Evolutionary conservation across 2,329 filamentous ascomycete species (phyloP), one percentile per base, ranked within the genome.

Genomic region (Cercospora nicotianae): DNA sequence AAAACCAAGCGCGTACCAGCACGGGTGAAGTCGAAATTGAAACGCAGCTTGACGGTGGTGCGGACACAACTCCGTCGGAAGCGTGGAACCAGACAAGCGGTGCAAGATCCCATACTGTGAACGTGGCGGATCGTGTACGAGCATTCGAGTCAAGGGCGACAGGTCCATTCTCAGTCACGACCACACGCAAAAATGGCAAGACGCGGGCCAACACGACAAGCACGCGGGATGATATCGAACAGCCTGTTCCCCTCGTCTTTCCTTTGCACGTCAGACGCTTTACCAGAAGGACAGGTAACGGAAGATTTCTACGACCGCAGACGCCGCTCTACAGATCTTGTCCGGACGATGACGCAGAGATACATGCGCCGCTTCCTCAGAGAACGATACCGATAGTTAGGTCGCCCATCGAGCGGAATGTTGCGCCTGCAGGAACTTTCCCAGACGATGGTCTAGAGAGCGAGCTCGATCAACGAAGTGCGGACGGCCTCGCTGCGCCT

Each of bases 231-330:
- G 45, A 16, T 16, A 45, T 4, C 2, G 64, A 64, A 42, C 63
- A 65, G 39, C 59, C 31, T 7, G 58, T 67, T 23, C 73, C 74
- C 10, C 45, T 74, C 9, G 70, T 77, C 10, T 77, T 74, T 60
- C 75, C 75, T 1, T 60, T 76, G 33, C 75, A 75, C 55, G 66
- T 75, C 23, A 71, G 69, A 28, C 72, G 69, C 5, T 76, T 76
- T 45, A 66, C 64, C 9, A 67, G 75, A 13, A 68, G 75, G 60
- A 68, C 67, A 16, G 67, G 71, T 57, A 69, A 69, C 58, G 72
- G 69, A 3, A 39, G 68, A 36, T 67, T 71, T 26, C n/a, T 71
- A 23, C 67, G 73, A 61, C 71, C 72, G 60, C 70, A 74, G 51
- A 74, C 75, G 57, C 75, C 74, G 26, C 59, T 75, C 9, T 72